Evolutionary conservation across 148 eudicot genomes (phyloP), one percentile per base, ranked within the genome.

Genomic region (Selenicereus undatus): DNA sequence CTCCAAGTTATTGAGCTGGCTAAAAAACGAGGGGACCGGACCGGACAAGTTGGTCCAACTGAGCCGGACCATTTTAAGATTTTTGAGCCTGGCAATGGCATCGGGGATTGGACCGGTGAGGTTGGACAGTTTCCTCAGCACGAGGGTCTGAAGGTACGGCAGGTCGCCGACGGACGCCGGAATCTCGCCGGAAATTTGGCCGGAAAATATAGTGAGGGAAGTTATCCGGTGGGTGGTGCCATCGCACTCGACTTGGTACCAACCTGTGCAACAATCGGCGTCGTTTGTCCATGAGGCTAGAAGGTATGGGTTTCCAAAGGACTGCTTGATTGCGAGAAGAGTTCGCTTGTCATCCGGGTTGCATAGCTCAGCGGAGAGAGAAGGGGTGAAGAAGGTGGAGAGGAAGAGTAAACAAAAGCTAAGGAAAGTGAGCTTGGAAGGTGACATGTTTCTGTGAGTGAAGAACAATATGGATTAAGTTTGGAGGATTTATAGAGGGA

Each of bases 101-200:
- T n/a, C 0, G 0, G 90, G 94, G 73, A 91, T 91, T 2, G 78
- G 65, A 43, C 94, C 92, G 50, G 84, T 72, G 56, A 90, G 83
- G 76, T 86, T 84, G 0, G 87, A 11, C 30, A 87, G 83, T 8
- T 89, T 84, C 4, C 62, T 86, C 35, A 89, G 62, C 1, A 27
- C 21, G 3, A 91, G 69, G 5, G 74, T 73, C 70, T 80, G n/a
- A 17, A 91, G 88, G 68, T 43, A 89, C 1, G 90, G 84, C 20
- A 91, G 88, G 78, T 86, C 77, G 11, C 89, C 91, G 11, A 87
- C 39, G 75, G 80, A 21, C 0, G 74, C 8, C 2, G 92, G 87
- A 35, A 91, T 81, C 20, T 69, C 56, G 58, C 88, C 88, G 72
- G 85, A 62, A 74, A 78, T 45, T 82, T 58, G 11, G 39, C 65